Conservation (phyloP, 495 filamentous ascomycete genomes). For the Chlorociboria aeruginascens region DNA sequence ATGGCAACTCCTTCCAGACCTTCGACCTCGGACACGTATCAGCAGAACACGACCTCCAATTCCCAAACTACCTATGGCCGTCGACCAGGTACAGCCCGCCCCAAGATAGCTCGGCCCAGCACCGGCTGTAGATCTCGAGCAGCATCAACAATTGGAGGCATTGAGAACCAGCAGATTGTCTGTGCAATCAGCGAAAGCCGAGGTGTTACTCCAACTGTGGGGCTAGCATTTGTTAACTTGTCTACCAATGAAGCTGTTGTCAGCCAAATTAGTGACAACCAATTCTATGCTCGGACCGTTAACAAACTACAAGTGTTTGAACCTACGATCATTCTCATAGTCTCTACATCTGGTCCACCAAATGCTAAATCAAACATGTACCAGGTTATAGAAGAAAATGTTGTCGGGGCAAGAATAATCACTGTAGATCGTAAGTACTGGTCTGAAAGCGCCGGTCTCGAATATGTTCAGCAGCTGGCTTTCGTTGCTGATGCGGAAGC, state of each 20-base stretch:
- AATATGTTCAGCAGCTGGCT: constrained; percentile 67
- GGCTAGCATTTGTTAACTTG: constrained; percentile 79
- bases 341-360: constrained; percentile 48
- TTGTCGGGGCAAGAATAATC: constrained; percentile 43
- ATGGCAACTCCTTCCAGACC: constrained; percentile 14
- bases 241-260: constrained; percentile 70
- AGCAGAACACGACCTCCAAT: constrained; percentile 15
- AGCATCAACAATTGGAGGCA: constrained; percentile 42
- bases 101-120: constrained; percentile 22
- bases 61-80: constrained; percentile 2
- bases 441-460: constrained; percentile 71
- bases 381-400: constrained; percentile 58
- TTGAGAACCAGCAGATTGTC: constrained; percentile 58
- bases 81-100: constrained; percentile 20
- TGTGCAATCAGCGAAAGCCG: constrained; percentile 88
- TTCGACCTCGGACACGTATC: constrained; percentile 25
- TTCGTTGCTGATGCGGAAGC: constrained; percentile 66
- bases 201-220: constrained; percentile 75
- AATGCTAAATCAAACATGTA: constrained; percentile 64
- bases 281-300: constrained; percentile 73
- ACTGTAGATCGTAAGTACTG: constrained; percentile 74
- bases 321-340: constrained; percentile 62
- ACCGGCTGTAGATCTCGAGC: constrained; percentile 52
- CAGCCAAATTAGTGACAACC: constrained; percentile 82
- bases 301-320: constrained; percentile 74